Evolutionary conservation across 1,284 basidiomycete genomes (phyloP).

Genomic region (Xerocomus cyaneibrunnescens): DNA sequence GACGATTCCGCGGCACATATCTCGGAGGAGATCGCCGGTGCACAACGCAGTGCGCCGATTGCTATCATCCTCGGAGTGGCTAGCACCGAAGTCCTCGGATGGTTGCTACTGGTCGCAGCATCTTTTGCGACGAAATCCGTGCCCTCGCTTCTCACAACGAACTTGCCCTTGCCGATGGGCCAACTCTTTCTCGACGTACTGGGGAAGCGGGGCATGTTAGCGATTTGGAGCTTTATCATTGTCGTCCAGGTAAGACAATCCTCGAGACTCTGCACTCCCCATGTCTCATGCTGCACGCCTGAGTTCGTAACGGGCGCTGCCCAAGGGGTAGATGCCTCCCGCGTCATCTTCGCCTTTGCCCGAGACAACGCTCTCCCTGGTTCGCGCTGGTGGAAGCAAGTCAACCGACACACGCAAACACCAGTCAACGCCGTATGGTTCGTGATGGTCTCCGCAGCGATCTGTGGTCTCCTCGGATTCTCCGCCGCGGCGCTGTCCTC

Average conservation of each 20-base stretch:
- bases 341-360: slow-evolving; percentile 73
- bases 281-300: neutral
- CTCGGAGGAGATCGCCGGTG: slow-evolving; percentile 69
- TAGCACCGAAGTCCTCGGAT: slow-evolving; percentile 61
- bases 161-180: slow-evolving; percentile 67
- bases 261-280: neutral
- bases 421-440: slow-evolving; percentile 76
- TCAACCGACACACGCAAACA: slow-evolving; percentile 58
- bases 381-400: slow-evolving; percentile 63
- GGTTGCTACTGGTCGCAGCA: slow-evolving; percentile 60
- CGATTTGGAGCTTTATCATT: slow-evolving; percentile 69
- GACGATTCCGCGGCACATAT: slow-evolving; percentile 81
- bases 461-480: slow-evolving; percentile 68
- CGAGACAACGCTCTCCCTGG: slow-evolving; percentile 72
- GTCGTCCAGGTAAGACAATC: slow-evolving; percentile 55
- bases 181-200: slow-evolving; percentile 65
- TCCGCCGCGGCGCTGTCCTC: slow-evolving; percentile 61
- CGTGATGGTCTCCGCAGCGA: slow-evolving; percentile 55
- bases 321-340: slow-evolving; percentile 73
- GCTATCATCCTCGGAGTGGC: slow-evolving; percentile 70
- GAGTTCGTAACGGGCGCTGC: slow-evolving; percentile 72
- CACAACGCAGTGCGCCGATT: slow-evolving; percentile 67
- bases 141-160: slow-evolving; percentile 46
- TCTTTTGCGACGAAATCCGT: slow-evolving; percentile 65
- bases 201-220: slow-evolving; percentile 68